Conservation (phyloP, 1,284 basidiomycete species). For the Meripilus lineatus region DNA sequence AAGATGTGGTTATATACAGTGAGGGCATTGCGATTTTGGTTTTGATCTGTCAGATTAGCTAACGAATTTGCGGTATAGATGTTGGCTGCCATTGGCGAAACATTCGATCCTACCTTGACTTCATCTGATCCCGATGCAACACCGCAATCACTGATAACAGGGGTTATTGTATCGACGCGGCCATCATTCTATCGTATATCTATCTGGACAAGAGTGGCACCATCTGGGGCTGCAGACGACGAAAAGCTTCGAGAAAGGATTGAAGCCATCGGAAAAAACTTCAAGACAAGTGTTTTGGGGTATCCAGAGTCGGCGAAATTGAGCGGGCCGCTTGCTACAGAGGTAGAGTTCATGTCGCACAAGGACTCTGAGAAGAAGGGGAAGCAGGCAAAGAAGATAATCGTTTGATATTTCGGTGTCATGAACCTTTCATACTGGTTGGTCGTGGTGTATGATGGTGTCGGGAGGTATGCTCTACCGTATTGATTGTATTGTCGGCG, state of each 20-base stretch:
- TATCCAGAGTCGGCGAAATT: conserved; percentile 73
- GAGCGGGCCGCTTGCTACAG: conserved; percentile 79
- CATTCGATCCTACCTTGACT: conserved; percentile 75
- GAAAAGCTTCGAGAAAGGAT: conserved; percentile 48
- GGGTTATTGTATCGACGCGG: conserved; percentile 92
- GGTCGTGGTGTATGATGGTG: neutral
- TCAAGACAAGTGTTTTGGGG: conserved; percentile 89
- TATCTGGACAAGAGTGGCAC: conserved; percentile 92
- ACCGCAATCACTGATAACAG: conserved; percentile 78
- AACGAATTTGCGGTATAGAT: conserved; percentile 52
- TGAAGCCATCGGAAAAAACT: conserved; percentile 71
- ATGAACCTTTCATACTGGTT: neutral
- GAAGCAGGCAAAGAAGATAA: conserved; percentile 76
- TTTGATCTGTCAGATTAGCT: conserved; percentile 2
- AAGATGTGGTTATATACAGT: conserved; percentile 98
- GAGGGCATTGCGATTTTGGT: conserved; percentile 22
- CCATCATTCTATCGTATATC: conserved; percentile 95
- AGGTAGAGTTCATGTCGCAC: conserved; percentile 93
- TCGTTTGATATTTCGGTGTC: conserved; percentile 43
- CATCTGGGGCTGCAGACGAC: conserved; percentile 37
- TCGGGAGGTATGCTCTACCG: too few species aligned
- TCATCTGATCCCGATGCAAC: conserved; percentile 39
- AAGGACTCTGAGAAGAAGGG: conserved; percentile 96
- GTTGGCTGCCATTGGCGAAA: conserved; percentile 96
- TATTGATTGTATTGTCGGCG: conserved; percentile 2